Evolutionary conservation across 2,329 filamentous ascomycete genomes (phyloP).

Genomic region (Fusarium robinianum): DNA sequence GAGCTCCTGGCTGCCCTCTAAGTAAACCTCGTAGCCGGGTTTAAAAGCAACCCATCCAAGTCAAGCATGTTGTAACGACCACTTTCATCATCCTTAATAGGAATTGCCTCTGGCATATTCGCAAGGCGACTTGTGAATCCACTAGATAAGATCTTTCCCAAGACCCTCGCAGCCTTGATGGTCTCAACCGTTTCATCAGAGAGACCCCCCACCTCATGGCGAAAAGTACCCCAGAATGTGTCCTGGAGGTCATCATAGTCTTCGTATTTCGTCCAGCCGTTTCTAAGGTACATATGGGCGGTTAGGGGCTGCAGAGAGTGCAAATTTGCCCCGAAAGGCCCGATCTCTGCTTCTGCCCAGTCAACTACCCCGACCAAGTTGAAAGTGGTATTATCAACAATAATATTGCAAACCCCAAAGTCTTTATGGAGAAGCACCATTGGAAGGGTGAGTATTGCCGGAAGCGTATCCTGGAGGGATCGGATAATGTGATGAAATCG

Average conservation of each 20-base stretch:
- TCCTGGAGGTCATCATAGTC: conserved; percentile 39
- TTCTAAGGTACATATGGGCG: conserved; percentile 42
- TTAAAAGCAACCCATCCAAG: conserved; percentile 45
- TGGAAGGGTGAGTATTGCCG: conserved; percentile 43
- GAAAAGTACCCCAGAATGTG: conserved; percentile 43
- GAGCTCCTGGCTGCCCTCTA: too few species aligned
- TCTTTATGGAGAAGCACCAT: conserved; percentile 48
- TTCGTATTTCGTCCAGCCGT: conserved; percentile 42
- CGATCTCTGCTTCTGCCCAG: conserved; percentile 47
- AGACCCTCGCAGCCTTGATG: conserved; percentile 41
- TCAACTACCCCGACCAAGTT: conserved; percentile 47
- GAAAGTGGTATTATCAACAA: conserved; percentile 46
- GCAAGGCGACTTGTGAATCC: conserved; percentile 47
- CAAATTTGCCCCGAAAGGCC: conserved; percentile 48
- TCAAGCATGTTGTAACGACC: conserved; percentile 46
- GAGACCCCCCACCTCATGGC: conserved; percentile 37
- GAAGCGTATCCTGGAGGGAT: conserved; percentile 38
- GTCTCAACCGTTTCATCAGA: conserved; percentile 28
- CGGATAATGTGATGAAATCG: conserved; percentile 43
- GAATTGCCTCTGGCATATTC: conserved; percentile 41
- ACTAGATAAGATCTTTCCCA: conserved; percentile 41
- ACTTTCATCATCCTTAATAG: conserved; percentile 44
- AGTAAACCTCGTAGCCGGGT: conserved; percentile 40
- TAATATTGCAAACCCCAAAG: conserved; percentile 46
- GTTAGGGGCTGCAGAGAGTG: conserved; percentile 42